phyloP scores from a whole-genome alignment of 768 basidiomycete genomes.

The Hygrocybe punicea region DNA sequence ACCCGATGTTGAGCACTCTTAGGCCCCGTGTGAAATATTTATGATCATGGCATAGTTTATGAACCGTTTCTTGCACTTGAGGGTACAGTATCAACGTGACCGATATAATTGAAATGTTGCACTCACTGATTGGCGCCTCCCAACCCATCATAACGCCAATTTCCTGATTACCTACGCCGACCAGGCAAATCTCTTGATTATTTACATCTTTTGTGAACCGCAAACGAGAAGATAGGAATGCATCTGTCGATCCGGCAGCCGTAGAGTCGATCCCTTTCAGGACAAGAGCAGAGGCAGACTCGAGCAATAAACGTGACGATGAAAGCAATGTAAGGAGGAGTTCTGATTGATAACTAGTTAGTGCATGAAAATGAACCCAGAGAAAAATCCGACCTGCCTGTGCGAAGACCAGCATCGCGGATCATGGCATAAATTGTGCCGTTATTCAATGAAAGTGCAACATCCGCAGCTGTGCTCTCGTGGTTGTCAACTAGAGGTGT shows the following conservation, averaged over 20 bases:
- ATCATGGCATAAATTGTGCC: conserved; percentile 69
- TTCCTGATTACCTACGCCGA: conserved; percentile 63
- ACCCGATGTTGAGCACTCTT: conserved; percentile 85
- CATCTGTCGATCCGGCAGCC: conserved; percentile 57
- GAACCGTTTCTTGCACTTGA: conserved; percentile 68
- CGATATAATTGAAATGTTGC: neutral
- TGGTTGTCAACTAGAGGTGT: conserved; percentile 61
- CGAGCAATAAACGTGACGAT: conserved; percentile 40
- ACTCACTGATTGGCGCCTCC: conserved; percentile 70
- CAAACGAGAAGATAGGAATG: conserved; percentile 70
- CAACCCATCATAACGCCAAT: conserved; percentile 99
- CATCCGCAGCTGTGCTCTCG: conserved; percentile 83
- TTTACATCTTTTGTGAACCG: conserved; percentile 63
- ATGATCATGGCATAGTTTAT: conserved; percentile 54
- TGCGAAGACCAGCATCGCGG: conserved; percentile 88
- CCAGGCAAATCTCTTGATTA: conserved; percentile 80
- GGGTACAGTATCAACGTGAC: neutral
- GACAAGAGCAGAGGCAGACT: conserved; percentile 33
- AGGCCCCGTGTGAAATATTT: conserved; percentile 45
- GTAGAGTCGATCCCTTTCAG: conserved; percentile 53
- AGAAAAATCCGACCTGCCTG: conserved; percentile 50
- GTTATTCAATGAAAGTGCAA: conserved; percentile 85
- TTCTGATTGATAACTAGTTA: conserved; percentile 43
- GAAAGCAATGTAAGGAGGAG: conserved; percentile 65
- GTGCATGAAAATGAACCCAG: neutral